Evolutionary conservation across 192 early-diverging fungal species (phyloP), one percentile per base, ranked within the genome.

Genomic region (Mortierella hygrophila): DNA sequence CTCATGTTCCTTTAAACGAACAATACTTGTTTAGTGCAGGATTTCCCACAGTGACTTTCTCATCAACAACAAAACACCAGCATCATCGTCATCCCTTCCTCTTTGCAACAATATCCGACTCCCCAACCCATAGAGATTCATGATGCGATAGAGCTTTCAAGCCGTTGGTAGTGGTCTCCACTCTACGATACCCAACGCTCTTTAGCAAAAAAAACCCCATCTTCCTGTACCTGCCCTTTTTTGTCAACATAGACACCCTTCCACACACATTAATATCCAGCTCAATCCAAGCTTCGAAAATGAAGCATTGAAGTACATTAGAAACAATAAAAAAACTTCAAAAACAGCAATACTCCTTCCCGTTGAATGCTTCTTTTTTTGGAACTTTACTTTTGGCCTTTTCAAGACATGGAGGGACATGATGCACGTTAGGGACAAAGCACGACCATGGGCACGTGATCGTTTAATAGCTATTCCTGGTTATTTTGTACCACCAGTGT

Each of bases 1-100:
- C 37, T 70, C 32, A 47, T 77, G 75, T 71, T 73, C 74, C 74
- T 82, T 63, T 82, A 82, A 75, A 41, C 20, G 37, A 69, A 55
- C 29, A 55, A 23, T 15, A 54, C 9, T 15, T 65, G n/a, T 9
- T 20, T 52, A 52, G 49, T 52, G 49, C 20, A 52, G 49, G 49
- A 52, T 26, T 60, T 60, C 6, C n/a, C 21, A 60, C 55, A 60
- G 55, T 0, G 49, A 52, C 55, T 26, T 26, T 29, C 60, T 29
- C n/a, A 65, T 29, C 60, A 65, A 29, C 60, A 32, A 29, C 60
- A 29, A 11, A 10, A 26, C 52, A 57, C 23, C n/a, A 23, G 7
- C 26, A 26, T 32, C 60, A 15, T 11, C 29, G 11, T 26, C 10
- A 26, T 26, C 60, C 32, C 32, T 11, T 29, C 55, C 8, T 18